Evolutionary conservation across 2,329 filamentous ascomycete genomes (phyloP).

Genomic region (Teratosphaeria pseudoeucalypti): DNA sequence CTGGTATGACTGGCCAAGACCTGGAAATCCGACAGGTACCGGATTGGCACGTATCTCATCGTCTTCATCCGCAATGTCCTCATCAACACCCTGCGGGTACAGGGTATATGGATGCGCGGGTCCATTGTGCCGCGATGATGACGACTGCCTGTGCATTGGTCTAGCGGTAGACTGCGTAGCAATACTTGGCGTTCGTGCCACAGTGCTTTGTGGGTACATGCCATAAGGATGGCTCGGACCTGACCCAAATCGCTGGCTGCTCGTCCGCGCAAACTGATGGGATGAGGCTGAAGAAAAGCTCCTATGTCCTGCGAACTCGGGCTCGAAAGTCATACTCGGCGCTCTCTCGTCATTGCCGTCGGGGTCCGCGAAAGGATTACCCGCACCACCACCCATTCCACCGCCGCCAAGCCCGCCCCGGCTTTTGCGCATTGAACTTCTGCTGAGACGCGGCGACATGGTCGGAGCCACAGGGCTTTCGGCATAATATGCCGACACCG

Average conservation of each 20-base stretch:
- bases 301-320: conserved; percentile 17
- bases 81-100: conserved; percentile 68
- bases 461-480: conserved; percentile 8
- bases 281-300: conserved; percentile 30
- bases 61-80: conserved; percentile 44
- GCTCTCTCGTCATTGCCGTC: conserved; percentile 20
- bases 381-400: conserved; percentile 2
- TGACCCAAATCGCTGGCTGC: conserved; percentile 60
- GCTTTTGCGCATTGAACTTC: conserved; percentile 26
- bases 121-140: conserved; percentile 21
- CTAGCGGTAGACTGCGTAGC: conserved; percentile 61
- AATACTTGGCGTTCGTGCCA: conserved; percentile 51
- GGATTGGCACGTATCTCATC: conserved; percentile 24
- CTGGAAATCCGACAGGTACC: conserved; percentile 64
- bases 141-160: conserved; percentile 45
- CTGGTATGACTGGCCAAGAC: conserved; percentile 54
- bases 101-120: conserved; percentile 79
- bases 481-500: conserved; percentile 21
- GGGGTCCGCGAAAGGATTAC: conserved; percentile 27
- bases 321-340: conserved; percentile 19
- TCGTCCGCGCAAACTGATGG: conserved; percentile 28
- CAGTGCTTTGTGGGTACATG: conserved; percentile 67
- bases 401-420: conserved; percentile 1
- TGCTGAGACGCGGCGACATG: conserved; percentile 6
- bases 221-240: conserved; percentile 74